Conservation (phyloP, 345 rosid species). For the Iberis pinnata region DNA sequence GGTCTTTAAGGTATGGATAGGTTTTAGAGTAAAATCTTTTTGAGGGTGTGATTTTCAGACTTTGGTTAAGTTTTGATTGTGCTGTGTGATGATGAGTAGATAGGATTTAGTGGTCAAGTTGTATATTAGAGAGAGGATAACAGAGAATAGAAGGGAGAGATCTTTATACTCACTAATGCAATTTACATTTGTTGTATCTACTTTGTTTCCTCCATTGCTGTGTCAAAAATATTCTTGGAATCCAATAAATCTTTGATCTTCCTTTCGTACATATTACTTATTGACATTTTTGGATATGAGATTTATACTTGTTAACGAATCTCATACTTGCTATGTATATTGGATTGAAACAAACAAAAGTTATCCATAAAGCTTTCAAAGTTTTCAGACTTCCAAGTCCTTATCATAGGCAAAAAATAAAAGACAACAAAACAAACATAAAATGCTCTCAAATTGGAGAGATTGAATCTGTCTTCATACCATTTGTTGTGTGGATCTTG, state of each 20-base stretch:
- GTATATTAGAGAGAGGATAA: slow-evolving; percentile 28
- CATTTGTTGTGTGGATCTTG: slow-evolving; percentile 38
- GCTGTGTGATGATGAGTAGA: slow-evolving; percentile 17
- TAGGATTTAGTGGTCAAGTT: slow-evolving; percentile 22
- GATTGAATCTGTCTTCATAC: slow-evolving; percentile 13
- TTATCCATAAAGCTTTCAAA: too few relatives aligned
- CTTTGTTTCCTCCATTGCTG: slow-evolving; percentile 16
- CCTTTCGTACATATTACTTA: background rate
- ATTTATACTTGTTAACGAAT: too few relatives aligned
- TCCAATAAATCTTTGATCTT: slow-evolving; percentile 3
- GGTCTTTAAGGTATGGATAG: slow-evolving; percentile 10
- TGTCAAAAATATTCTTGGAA: slow-evolving; percentile 23
- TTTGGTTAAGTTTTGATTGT: slow-evolving; percentile 25
- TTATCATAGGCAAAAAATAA: background rate
- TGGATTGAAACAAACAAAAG: too few relatives aligned
- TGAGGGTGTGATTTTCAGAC: slow-evolving; percentile 19
- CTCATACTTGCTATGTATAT: background rate
- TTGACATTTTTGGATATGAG: too few relatives aligned
- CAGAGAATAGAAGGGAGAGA: slow-evolving; percentile 16
- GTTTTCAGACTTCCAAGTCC: slow-evolving; percentile 1
- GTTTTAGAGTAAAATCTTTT: slow-evolving; percentile 18
- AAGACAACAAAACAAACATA: background rate
- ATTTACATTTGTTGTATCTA: slow-evolving; percentile 11
- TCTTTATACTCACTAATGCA: slow-evolving; percentile 22
- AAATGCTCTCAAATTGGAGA: slow-evolving; percentile 19